Evolutionary conservation across 2,329 filamentous ascomycete species (phyloP).

Genomic region (Sporothrix protearum): DNA sequence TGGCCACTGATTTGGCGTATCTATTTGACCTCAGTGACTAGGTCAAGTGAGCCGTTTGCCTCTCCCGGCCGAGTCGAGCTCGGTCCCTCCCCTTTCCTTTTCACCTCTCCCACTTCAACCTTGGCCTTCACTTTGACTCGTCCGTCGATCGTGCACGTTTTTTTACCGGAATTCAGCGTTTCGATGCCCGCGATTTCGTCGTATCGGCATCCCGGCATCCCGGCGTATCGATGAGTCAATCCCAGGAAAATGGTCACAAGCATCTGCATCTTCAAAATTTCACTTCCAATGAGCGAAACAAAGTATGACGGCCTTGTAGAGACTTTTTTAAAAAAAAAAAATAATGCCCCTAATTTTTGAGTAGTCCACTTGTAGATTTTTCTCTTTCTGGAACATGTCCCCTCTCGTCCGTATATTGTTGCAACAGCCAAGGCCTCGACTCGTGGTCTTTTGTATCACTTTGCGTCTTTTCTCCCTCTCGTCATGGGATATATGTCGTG

Average conservation of each 20-base stretch:
- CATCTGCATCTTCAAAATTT: neutral
- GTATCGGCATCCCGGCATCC: neutral
- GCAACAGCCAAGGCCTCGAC: neutral
- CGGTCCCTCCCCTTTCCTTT: neutral
- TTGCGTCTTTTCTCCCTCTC: neutral
- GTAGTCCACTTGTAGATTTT: neutral
- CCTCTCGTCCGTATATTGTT: neutral
- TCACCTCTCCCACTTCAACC: neutral
- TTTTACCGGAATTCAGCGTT: neutral
- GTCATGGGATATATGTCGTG: neutral
- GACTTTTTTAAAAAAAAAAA: too few species aligned
- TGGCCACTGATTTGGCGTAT: neutral
- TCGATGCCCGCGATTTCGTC: neutral
- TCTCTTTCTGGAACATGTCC: neutral
- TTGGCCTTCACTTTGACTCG: neutral
- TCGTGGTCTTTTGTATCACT: neutral
- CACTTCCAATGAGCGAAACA: constrained; percentile 4
- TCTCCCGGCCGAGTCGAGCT: neutral
- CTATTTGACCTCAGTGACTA: neutral
- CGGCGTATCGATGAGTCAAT: neutral
- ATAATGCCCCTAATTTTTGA: too few species aligned
- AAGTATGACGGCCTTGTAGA: neutral
- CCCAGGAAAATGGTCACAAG: neutral
- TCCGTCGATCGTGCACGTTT: neutral
- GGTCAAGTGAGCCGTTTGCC: neutral